Base-by-base conservation (phyloP, 2,329 filamentous ascomycete genomes). In the Penicillium psychrosexuale region DNA sequence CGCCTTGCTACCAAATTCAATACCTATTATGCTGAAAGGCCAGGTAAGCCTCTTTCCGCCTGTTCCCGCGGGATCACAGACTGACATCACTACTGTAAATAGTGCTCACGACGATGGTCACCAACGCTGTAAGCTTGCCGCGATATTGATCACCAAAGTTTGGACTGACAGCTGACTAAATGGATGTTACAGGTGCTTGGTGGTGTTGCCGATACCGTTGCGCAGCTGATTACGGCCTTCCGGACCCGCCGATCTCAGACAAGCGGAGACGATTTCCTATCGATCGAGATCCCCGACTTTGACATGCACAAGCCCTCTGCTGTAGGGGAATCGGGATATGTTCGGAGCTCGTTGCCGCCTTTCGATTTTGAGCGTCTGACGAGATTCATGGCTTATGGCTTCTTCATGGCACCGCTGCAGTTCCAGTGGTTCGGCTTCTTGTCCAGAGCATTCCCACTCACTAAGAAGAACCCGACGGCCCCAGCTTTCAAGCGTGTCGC, bases 61-160 rank as follows among this genome's bases (percentile, higher is more conserved):
- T 31, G 9, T 42, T 47, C 42, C 40, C 39, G 34, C 33, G 28
- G 36, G 28, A 19, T 15, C 17, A 39, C 24, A 46, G 22, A 55
- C 63, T 67, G 55, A 68, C 64, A 46, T 55, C 31, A 55, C 27
- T 19, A 48, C 30, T 38, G 12, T 44, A 8, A 33, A 56, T 70
- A 89, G 90, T 99, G 39, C 84, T 99, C 68, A 99, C 94, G 59
- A 99, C 96, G 76, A 99, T 99, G 93, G 90, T 97, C 70, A 96
- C 93, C 72, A 99, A 99, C 78, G 90, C 94, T 63, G 88, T 88
- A 84, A 70, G 83, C 59, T 52, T 43, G 8, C 24, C 38, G 47
- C 28, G 22, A 44, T 8, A 28, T 43, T 52, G 5, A 28, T n/a
- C n/a, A n/a, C 38, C n/a, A 22, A 13, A 33, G 22, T 24, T 33